These are phyloP conservation scores for Solanum bulbocastanum DNA, from an alignment of 257 asterid genomes.

Conservation along the genomic window DNA sequence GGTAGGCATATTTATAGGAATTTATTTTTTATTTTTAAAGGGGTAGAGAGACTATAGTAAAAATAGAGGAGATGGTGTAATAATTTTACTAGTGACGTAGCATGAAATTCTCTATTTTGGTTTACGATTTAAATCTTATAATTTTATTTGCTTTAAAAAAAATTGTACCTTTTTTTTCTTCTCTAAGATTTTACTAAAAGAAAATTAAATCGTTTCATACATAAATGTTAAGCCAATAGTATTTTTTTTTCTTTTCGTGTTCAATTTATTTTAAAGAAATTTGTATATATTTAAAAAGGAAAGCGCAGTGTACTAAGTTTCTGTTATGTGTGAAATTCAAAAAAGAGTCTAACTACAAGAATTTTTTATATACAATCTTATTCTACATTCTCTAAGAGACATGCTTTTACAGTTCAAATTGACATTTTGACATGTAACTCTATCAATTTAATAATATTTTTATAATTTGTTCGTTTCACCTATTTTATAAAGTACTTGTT, in stretches of 20 bases:
- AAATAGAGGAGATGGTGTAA: not conserved
- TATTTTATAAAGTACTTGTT: not conserved
- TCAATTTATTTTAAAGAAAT: too few relatives aligned
- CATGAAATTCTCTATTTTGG: not conserved
- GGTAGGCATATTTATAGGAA: not conserved
- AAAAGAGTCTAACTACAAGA: fast-evolving
- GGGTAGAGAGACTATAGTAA: not conserved
- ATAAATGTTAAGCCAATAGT: not conserved
- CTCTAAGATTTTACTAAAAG: not conserved
- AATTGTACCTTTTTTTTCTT: not conserved
- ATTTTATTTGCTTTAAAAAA: not conserved
- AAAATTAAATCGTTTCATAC: not conserved
- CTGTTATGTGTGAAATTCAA: not conserved
- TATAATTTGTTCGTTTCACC: not conserved
- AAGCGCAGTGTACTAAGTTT: fast-evolving
- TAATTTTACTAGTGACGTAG: not conserved
- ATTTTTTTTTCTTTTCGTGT: not conserved
- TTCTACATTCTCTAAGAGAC: fast-evolving
- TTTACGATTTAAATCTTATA: not conserved
- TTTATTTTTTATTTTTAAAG: not conserved
- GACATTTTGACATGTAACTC: fast-evolving
- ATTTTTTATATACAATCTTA: not conserved
- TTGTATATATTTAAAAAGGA: too few relatives aligned
- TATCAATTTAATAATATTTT: not conserved
- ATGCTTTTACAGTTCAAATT: not conserved